Conservation (phyloP, 2,329 filamentous ascomycete species). For the Grosmannia penicillata region DNA sequence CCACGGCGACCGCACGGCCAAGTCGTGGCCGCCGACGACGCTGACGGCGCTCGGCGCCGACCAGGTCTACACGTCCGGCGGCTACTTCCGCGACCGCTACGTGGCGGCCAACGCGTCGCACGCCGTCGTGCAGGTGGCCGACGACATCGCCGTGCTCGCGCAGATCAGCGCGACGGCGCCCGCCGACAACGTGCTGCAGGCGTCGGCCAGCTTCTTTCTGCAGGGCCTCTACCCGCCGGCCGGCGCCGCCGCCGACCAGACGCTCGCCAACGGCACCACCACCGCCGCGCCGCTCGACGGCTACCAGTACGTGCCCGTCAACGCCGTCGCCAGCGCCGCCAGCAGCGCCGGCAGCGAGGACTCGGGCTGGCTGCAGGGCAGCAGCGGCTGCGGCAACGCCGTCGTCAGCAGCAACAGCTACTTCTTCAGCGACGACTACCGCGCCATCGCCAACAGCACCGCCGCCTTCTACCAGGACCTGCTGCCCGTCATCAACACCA, state of each 20-base stretch:
- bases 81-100: constrained; percentile 66
- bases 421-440: constrained; percentile 32
- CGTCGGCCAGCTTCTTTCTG: constrained; percentile 64
- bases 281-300: constrained; percentile 58
- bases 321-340: constrained; percentile 38
- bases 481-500: constrained; percentile 38
- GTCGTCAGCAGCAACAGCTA: constrained; percentile 40
- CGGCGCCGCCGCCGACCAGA: constrained; percentile 37
- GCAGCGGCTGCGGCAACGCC: constrained; percentile 39
- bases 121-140: constrained; percentile 51
- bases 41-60: constrained; percentile 69
- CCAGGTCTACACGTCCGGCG: constrained; percentile 57
- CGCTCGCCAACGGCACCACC: constrained; percentile 54
- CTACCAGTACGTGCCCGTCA: constrained; percentile 72
- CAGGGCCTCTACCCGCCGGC: constrained; percentile 80
- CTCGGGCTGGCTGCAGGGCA: constrained; percentile 43
- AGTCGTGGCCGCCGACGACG: constrained; percentile 53
- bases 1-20: constrained; percentile 78
- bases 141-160: constrained; percentile 48
- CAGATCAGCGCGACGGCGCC: constrained; percentile 64
- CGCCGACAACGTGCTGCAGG: constrained; percentile 62
- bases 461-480: constrained; percentile 43
- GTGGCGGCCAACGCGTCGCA: constrained; percentile 42
- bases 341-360: constrained; percentile 40
- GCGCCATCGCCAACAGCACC: constrained; percentile 29